Base-by-base conservation (phyloP, 2,329 filamentous ascomycete genomes). In the Claviceps sp. region DNA sequence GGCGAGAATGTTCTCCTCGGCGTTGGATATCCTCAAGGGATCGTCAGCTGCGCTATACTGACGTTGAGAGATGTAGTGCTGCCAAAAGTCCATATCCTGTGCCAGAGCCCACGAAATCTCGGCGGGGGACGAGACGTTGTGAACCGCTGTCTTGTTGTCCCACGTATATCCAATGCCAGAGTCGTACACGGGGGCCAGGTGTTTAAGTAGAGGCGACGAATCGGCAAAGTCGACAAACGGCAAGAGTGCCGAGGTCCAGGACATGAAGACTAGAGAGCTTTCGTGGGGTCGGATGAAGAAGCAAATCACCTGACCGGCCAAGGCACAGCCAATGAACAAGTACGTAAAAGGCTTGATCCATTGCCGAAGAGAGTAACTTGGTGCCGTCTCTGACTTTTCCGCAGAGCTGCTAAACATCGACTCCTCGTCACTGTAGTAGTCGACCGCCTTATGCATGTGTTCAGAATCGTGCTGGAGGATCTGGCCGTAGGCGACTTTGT, bases 1-100 rank as follows among this genome's bases (percentile, higher is more conserved):
- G 7, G 63, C 46, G 0, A 67, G 54, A 0, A 72, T 47, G 0
- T 61, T 59, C 9, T 68, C 58, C 3, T 68, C 54, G 2, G 68
- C 57, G 38, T 73, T 73, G 0, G 67, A 65, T n/a, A 71, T 62
- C 46, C 66, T 70, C 42, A 72, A 44, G 0, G 71, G 70, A 36
- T 73, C 71, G 4, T 58, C 51, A 1, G 56, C 57, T 4, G 70
- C 61, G 22, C 56, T 63, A 47, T 73, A 73, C 43, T 56, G 51
- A 11, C 53, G 38, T 0, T 58, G 48, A 1, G 52, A 45, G 22
- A 45, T 24, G 7, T 59, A 61, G 63, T 63, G 67, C 26, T 69
- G 64, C 40, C 65, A 60, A 14, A 59, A 60, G n/a, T 60, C 62
- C 4, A 52, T 22, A 1, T 44, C 47, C 3, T 60, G 53, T 0